These are phyloP conservation scores for Neopestalotiopsis sp. DNA, from an alignment of 2,329 filamentous ascomycete species.

Conservation along the genomic window DNA sequence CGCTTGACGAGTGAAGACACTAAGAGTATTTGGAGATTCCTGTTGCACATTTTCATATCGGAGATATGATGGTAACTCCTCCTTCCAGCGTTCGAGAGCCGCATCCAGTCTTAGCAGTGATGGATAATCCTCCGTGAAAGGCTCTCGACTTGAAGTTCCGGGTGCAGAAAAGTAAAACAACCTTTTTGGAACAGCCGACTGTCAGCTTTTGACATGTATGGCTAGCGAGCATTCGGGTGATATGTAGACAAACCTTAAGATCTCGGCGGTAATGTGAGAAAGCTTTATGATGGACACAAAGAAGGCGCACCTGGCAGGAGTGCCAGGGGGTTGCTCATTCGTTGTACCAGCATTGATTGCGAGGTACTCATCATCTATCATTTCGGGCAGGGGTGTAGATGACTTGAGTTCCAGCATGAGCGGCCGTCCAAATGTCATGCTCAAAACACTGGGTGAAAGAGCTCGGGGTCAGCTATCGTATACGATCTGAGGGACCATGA, in stretches of 20 bases:
- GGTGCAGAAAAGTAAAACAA: not conserved
- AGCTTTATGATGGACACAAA: not conserved
- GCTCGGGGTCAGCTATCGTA: not conserved
- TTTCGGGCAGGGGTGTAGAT: not conserved
- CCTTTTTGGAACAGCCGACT: not conserved
- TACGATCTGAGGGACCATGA: not conserved
- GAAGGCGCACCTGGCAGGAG: not conserved
- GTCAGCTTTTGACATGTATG: too few relatives aligned
- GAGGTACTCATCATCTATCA: not conserved
- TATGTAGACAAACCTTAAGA: not conserved
- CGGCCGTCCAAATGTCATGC: not conserved
- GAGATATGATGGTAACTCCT: not conserved
- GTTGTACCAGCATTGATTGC: not conserved
- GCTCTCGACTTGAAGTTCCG: not conserved
- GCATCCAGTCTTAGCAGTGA: not conserved
- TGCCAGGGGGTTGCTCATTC: not conserved
- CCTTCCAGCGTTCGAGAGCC: not conserved
- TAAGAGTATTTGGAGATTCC: not conserved
- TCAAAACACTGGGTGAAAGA: not conserved
- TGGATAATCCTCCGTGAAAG: not conserved
- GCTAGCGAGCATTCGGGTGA: too few relatives aligned
- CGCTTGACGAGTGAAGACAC: not conserved
- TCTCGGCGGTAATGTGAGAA: not conserved
- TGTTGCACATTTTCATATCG: not conserved
- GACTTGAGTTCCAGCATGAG: constrained; percentile 2